Evolutionary conservation across 2,329 filamentous ascomycete genomes (phyloP), one percentile per base, ranked within the genome.

Genomic region (Aspergillus ruber): DNA sequence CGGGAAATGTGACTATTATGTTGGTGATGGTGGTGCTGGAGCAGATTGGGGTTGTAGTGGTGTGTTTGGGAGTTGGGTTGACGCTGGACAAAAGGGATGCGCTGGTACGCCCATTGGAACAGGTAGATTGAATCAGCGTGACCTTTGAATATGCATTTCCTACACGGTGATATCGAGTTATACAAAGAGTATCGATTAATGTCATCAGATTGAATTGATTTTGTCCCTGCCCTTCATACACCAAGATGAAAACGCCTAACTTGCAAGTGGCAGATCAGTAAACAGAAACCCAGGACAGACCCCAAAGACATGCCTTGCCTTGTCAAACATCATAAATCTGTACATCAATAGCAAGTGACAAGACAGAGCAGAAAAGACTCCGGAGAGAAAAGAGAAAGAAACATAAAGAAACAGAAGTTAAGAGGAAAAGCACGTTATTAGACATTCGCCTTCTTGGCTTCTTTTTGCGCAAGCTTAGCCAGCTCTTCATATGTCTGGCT

Each of bases 381-480:
- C 56, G 59, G 60, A 51, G 56, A 57, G 56, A 58, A 50, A 53
- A 45, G 51, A 39, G 44, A 43, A 56, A 52, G 56, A 47, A 48
- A 44, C 50, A 51, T 51, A 48, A 49, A 45, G 44, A 50, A 42
- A 45, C 25, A 29, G 25, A 29, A 29, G 9, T 29, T 29, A 12
- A 12, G 10, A 29, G 25, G 25, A 12, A 29, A 29, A 29, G 9
- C 25, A 4, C 25, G 25, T 44, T 47, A 53, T 55, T 63, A 75
- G 56, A 83, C 72, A 67, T 74, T 78, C 48, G 82, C 76, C 52
- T 72, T 74, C 67, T 77, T 74, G 43, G 69, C 70, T 62, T 83
- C 78, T 72, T 83, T 83, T 56, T 74, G 61, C 38, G 79, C 79
- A 48, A 82, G 59, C 70, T 82, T 82, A 52, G 75, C 72, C 58